A percentile compares a stretch with the other conserved stretches of the same genome.
Conservation (phyloP, 2,329 filamentous ascomycete genomes). For the Penicillium vulpinum region DNA sequence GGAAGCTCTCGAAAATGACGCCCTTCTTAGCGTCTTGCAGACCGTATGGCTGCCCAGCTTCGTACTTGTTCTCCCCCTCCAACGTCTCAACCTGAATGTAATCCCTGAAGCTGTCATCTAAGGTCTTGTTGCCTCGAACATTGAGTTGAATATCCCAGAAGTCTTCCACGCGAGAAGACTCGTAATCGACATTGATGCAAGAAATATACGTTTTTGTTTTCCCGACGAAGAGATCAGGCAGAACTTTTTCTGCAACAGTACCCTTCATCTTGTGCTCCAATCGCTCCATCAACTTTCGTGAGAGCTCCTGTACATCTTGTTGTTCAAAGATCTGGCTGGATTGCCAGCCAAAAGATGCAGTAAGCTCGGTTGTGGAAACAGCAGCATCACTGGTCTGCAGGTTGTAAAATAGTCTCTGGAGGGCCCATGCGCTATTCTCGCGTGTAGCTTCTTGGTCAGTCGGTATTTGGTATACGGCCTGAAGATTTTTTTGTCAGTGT, state of each 20-base stretch:
- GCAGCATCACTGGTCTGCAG: conserved; percentile 82
- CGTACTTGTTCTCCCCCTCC: conserved; percentile 98
- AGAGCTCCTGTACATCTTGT: conserved; percentile 96
- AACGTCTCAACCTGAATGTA: conserved; percentile 96
- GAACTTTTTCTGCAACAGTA: conserved; percentile 82
- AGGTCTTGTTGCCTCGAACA: conserved; percentile 86
- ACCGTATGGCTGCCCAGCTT: conserved; percentile 83
- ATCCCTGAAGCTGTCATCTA: conserved; percentile 92
- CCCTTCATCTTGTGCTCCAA: conserved; percentile 99
- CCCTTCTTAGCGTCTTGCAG: conserved; percentile 97
- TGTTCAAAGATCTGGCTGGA: conserved; percentile 97
- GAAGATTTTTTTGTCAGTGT: conserved; percentile 1
- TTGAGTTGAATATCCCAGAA: conserved; percentile 99
- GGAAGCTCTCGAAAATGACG: conserved; percentile 94
- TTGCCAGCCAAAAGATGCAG: conserved; percentile 97
- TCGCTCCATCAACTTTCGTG: conserved; percentile 93
- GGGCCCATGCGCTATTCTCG: conserved; percentile 85
- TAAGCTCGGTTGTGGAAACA: conserved; percentile 89
- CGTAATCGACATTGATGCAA: conserved; percentile 97
- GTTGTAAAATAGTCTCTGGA: conserved; percentile 93
- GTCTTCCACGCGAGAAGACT: conserved; percentile 91
- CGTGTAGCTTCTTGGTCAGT: conserved; percentile 80
- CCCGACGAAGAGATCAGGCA: conserved; percentile 89
- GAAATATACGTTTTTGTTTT: conserved; percentile 99
- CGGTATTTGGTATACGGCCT: conserved; percentile 96